Evolutionary conservation across 1,284 basidiomycete species (phyloP).

Genomic region (Ceraceosorus bombacis): DNA sequence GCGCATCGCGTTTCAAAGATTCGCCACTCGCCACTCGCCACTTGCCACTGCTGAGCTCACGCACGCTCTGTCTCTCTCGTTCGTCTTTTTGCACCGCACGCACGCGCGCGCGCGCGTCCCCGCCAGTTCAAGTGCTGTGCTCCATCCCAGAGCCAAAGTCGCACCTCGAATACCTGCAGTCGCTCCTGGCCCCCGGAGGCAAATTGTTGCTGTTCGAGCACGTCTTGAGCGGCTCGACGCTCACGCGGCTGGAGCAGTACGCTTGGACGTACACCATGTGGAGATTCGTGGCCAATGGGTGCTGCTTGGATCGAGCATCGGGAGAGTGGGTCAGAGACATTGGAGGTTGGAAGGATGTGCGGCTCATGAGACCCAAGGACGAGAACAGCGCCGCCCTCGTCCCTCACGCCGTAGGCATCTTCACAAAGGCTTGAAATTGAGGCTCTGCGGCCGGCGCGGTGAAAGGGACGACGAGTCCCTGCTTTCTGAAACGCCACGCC

Average conservation of each 20-base stretch:
- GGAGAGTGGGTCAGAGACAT: constrained; percentile 19
- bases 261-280: constrained; percentile 20
- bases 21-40: too few species aligned
- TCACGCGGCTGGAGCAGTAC: constrained; percentile 20
- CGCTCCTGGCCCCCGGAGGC: constrained; percentile 29
- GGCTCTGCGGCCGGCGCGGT: too few species aligned
- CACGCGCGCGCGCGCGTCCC: too few species aligned
- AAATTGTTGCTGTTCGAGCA: constrained; percentile 37
- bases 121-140: constrained; percentile 31
- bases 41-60: too few species aligned
- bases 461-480: too few species aligned
- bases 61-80: constrained; percentile 1
- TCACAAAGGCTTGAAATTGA: constrained; percentile 21
- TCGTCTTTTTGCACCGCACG: neutral
- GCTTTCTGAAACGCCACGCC: too few species aligned
- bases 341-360: constrained; percentile 30
- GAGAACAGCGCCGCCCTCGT: constrained; percentile 20
- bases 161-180: constrained; percentile 24
- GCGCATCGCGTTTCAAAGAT: too few species aligned
- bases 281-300: constrained; percentile 24
- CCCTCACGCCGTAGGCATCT: constrained; percentile 23
- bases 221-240: constrained; percentile 18
- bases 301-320: constrained; percentile 21
- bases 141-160: constrained; percentile 26
- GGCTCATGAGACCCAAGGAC: constrained; percentile 17